phyloP scores from a whole-genome alignment of 495 filamentous ascomycete species.

The Baudoinia panamericana region DNA sequence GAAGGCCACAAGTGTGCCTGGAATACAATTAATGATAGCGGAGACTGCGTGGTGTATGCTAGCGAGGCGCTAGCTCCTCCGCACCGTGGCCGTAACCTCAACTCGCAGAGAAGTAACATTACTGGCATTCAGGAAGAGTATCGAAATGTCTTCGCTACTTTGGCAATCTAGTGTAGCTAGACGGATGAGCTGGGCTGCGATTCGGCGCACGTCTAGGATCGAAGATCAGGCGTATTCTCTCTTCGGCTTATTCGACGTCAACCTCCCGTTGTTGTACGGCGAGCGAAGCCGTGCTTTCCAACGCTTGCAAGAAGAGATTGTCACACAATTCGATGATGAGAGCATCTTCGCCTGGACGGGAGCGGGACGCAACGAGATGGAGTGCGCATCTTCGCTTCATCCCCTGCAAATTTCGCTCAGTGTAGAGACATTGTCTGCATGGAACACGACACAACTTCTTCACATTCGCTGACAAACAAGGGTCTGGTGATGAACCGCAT shows the following conservation, averaged over 20 bases:
- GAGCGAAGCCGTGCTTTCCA: constrained; percentile 26
- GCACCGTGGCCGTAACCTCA: too few species aligned
- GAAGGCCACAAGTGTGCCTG: constrained; percentile 5
- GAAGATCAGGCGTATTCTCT: constrained; percentile 29
- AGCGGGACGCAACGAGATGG: too few species aligned
- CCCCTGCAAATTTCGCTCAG: too few species aligned
- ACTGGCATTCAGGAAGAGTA: neutral
- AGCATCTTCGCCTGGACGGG: constrained; percentile 12
- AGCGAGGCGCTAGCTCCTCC: too few species aligned
- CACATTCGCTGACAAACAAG: too few species aligned
- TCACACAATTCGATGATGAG: constrained; percentile 17
- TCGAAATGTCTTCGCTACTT: neutral
- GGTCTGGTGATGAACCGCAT: too few species aligned
- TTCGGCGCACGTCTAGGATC: constrained; percentile 4
- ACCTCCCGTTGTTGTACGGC: constrained; percentile 30
- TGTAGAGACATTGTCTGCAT: too few species aligned
- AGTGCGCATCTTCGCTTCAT: too few species aligned
- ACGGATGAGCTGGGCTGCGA: constrained; percentile 18
- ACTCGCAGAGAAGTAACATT: neutral
- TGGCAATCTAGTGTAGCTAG: constrained; percentile 5
- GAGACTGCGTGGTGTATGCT: too few species aligned
- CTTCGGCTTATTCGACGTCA: constrained; percentile 27
- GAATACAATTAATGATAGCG: too few species aligned
- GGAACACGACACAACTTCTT: too few species aligned
- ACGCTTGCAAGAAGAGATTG: constrained; percentile 25